Evolutionary conservation across 345 rosid species (phyloP), one percentile per base, ranked within the genome.

Genomic region (Combretum micranthum): DNA sequence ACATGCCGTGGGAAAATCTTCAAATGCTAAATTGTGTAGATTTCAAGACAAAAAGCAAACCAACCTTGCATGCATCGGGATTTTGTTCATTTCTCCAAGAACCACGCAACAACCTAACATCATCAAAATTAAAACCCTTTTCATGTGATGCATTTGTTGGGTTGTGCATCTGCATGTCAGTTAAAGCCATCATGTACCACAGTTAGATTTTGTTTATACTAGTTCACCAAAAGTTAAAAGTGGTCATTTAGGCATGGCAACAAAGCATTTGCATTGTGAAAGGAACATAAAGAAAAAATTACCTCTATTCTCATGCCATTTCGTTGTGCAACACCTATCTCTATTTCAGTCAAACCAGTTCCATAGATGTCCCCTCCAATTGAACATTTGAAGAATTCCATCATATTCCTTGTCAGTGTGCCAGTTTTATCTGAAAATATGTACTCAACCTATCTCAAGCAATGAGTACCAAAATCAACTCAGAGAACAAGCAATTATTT

Each of bases 311-410:
- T 84, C 48, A 75, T 60, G 65, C 97, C 99, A 72, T 55, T 81
- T 56, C 83, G 79, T 64, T 78, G 75, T 18, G 95, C 88, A 44
- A 83, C 77, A 23, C 83, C 99, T 73, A 68, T 78, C 73, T 94
- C 99, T 61, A 85, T 87, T 74, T 90, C 99, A 59, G 97, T 94
- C 71, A 85, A 54, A 61, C 99, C 99, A 65, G 83, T 69, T 61
- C 99, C 99, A 75, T 94, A 94, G 52, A 76, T 73, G 75, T 82
- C 88, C 63, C 96, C 99, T 66, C 93, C 99, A 76, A 94, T 87
- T 42, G 99, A 90, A 73, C 99, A 90, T 81, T 94, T 94, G 65
- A 94, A 94, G 70, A 94, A 94, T 81, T 94, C 99, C 99, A 94
- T 94, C 72, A 90, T 72, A 71, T 94, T 94, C 73, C 99, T 81